Percentiles rank a stretch among this genome's conserved stretches.
These are phyloP conservation scores for Davidsoniella virescens DNA, from an alignment of 2,329 filamentous ascomycete species.

Conservation along the genomic window DNA sequence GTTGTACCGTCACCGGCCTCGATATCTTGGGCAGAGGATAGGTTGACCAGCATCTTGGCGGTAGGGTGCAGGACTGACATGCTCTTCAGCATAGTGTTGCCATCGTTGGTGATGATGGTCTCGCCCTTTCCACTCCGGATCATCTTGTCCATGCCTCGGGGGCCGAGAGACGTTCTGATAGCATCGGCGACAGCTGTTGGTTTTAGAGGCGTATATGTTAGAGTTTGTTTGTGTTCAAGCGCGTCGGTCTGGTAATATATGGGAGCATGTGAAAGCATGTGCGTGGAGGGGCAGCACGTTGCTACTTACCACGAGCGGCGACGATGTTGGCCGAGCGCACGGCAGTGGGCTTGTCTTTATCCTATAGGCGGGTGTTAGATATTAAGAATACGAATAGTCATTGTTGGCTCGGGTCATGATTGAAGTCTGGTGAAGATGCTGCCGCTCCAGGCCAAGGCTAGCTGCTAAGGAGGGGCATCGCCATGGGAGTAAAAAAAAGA, in stretches of 20 bases:
- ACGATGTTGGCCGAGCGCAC: conserved; percentile 94
- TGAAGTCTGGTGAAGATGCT: background rate
- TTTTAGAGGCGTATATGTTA: conserved; percentile 11
- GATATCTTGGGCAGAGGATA: conserved; percentile 93
- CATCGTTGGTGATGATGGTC: conserved; percentile 98
- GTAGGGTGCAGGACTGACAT: conserved; percentile 99
- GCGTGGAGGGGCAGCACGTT: background rate
- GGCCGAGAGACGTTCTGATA: conserved; percentile 88
- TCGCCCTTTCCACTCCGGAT: conserved; percentile 93
- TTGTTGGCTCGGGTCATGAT: background rate
- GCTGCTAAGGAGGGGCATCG: background rate
- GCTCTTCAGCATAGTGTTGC: conserved; percentile 96
- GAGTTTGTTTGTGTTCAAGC: background rate
- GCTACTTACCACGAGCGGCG: conserved; percentile 64
- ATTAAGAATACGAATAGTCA: background rate
- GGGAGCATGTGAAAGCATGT: background rate
- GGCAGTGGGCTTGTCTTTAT: conserved; percentile 97
- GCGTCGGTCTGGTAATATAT: too few relatives aligned
- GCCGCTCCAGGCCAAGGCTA: background rate
- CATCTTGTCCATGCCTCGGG: conserved; percentile 99
- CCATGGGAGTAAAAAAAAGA: background rate
- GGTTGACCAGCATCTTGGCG: conserved; percentile 95
- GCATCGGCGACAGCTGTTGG: conserved; percentile 79
- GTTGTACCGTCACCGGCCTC: conserved; percentile 97
- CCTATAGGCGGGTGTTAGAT: conserved; percentile 24